Evolutionary conservation across 1,139 yeast genomes (phyloP).

Genomic region (Trichomonascaceae sp.): DNA sequence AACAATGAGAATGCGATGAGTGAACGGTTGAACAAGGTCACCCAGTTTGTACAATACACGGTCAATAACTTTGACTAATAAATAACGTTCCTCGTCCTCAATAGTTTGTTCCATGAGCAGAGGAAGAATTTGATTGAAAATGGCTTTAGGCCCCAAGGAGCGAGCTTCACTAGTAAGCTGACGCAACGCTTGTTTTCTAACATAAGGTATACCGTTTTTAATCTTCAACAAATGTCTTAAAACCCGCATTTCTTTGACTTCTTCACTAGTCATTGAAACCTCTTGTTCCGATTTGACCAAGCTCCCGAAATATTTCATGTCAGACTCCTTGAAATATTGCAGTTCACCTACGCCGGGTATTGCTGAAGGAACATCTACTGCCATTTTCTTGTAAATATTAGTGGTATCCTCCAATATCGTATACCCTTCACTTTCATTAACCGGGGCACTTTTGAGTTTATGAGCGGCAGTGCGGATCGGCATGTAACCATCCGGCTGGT

Average conservation of each 20-base stretch:
- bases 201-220: conserved; percentile 68
- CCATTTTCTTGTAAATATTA: conserved; percentile 24
- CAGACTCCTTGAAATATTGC: conserved; percentile 65
- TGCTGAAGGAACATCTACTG: conserved; percentile 41
- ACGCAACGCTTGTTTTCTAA: conserved; percentile 67
- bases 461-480: conserved; percentile 30
- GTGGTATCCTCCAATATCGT: conserved; percentile 30
- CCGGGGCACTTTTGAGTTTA: conserved; percentile 17
- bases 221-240: conserved; percentile 60
- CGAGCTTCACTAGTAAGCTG: conserved; percentile 59
- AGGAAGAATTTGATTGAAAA: conserved; percentile 69
- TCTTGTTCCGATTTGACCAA: conserved; percentile 40
- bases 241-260: conserved; percentile 54
- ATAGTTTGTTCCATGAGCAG: conserved; percentile 63
- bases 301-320: conserved; percentile 64
- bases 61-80: conserved; percentile 69
- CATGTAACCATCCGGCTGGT: conserved; percentile 44
- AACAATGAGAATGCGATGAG: conserved; percentile 66
- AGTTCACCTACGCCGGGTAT: conserved; percentile 61
- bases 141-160: conserved; percentile 59
- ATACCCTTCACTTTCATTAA: conserved; percentile 30
- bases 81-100: conserved; percentile 80
- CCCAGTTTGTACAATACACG: conserved; percentile 62
- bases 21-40: conserved; percentile 61
- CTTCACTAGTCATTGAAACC: conserved; percentile 42